Conservation (phyloP, 257 asterid species). For the Lycium barbarum region DNA sequence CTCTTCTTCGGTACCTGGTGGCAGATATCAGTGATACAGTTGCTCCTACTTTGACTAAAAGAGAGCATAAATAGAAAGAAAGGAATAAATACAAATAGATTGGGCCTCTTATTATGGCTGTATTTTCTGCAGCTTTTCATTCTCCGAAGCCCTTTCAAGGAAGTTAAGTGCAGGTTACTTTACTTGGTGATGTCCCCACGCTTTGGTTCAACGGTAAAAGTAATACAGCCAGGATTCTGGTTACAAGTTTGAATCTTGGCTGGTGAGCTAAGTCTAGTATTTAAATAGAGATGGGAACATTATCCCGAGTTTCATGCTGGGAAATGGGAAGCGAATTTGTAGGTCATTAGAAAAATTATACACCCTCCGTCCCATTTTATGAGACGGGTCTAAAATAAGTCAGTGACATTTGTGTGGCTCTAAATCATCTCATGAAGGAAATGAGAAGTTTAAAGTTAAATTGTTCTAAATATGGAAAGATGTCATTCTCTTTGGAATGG, state of each 20-base stretch:
- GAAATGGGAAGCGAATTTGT: background rate
- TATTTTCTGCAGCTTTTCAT: background rate
- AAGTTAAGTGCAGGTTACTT: background rate
- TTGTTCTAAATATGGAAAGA: background rate
- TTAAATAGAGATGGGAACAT: background rate
- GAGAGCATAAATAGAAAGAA: background rate
- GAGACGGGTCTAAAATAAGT: background rate
- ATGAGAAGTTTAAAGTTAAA: background rate
- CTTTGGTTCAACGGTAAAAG: background rate
- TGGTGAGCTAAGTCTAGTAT: constrained; percentile 1
- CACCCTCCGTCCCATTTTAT: background rate
- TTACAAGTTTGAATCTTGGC: background rate
- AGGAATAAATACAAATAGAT: background rate
- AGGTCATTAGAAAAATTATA: background rate
- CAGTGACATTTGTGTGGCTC: background rate
- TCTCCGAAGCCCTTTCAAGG: background rate
- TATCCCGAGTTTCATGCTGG: background rate
- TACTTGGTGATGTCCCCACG: background rate
- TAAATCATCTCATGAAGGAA: background rate
- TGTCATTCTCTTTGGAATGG: background rate
- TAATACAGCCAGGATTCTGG: background rate
- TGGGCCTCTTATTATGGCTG: background rate
- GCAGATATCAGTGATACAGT: background rate
- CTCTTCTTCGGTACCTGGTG: background rate
- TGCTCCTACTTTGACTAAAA: background rate